Base-by-base conservation (phyloP, 192 early-diverging fungal genomes). In the Blastocladiella britannica region DNA sequence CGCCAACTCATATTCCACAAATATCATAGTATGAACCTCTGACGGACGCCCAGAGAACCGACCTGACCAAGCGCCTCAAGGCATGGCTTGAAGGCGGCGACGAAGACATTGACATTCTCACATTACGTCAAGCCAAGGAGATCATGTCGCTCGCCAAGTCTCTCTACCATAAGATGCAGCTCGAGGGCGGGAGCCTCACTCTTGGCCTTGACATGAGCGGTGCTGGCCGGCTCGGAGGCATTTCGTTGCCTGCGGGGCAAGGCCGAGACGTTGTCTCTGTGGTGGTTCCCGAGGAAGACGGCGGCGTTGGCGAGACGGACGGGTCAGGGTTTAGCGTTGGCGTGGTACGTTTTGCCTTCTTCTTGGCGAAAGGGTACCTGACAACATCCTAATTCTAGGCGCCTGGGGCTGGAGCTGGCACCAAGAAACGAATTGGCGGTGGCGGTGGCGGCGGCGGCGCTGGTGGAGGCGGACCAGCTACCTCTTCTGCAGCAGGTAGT, bases 241-340 rank as follows among this genome's bases (percentile, higher is more conserved):
- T 20, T 20, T 9, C 37, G 37, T 9, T 9, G 15, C 37, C 37
- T 20, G 37, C 37, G 37, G 37, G 15, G 37, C 15, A 9, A 20
- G 37, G 37, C 4, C 15, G 37, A 20, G 15, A 20, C 37, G 37
- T 20, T 47, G n/a, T 47, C n/a, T 47, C 37, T 9, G 37, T 20
- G 37, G 37, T 20, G 37, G 15, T 47, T 26, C 26, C 25, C 30
- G 73, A 74, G 26, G 64, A 64, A 20, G 77, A 81, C 26, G 77
- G 75, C 9, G 67, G 74, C 7, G 79, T 81, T 9, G 79, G 79
- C 23, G 79, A 81, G 4, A 59, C 75, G 7, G 79, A 81, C 52
- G 67, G 72, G 2, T 61, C 31, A 23, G 77, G 79, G 18, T 81
- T 81, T 62, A 73, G 72, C 9, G 62, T 81, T 29, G 79, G 79